Evolutionary conservation across 495 filamentous ascomycete species (phyloP).

Genomic region (Bombardia bombarda): DNA sequence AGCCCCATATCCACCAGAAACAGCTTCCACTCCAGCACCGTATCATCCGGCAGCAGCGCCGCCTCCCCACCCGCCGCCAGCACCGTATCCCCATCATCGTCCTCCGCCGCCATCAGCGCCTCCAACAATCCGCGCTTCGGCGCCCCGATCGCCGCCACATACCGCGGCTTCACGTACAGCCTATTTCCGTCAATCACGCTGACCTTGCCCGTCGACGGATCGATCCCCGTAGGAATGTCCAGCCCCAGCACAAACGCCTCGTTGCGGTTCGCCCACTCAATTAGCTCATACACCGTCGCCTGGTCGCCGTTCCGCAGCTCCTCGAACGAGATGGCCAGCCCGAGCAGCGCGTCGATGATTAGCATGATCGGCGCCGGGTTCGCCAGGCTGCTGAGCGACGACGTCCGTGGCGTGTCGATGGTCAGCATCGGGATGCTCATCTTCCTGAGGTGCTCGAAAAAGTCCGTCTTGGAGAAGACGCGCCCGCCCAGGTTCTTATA

Average conservation of each 20-base stretch:
- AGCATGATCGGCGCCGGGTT: constrained; percentile 54
- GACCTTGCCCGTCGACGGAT: constrained; percentile 62
- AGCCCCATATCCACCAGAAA: constrained; percentile 83
- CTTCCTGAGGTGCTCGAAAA: constrained; percentile 42
- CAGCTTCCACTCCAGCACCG: constrained; percentile 54
- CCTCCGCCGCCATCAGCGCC: constrained; percentile 53
- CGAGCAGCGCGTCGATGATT: constrained; percentile 83
- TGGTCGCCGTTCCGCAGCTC: constrained; percentile 76
- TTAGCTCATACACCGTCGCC: constrained; percentile 70
- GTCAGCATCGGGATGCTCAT: constrained; percentile 29
- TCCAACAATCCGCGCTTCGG: constrained; percentile 77
- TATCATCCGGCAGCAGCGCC: constrained; percentile 19
- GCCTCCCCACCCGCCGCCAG: constrained; percentile 15
- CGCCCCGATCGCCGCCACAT: constrained; percentile 73
- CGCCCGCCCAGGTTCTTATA: constrained; percentile 70
- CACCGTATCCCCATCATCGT: constrained; percentile 35
- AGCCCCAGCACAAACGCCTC: constrained; percentile 72
- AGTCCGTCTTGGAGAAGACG: constrained; percentile 48
- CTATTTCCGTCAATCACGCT: constrained; percentile 54
- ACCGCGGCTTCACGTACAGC: constrained; percentile 65
- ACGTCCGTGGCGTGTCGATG: constrained; percentile 27
- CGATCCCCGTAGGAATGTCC: constrained; percentile 80
- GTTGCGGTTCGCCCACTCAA: constrained; percentile 79
- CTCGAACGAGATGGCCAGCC: constrained; percentile 75
- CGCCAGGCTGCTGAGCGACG: constrained; percentile 21